Evolutionary conservation across 176 grass and related monocot species (phyloP), one percentile per base, ranked within the genome.

Genomic region (Hyparrhenia diplandra): DNA sequence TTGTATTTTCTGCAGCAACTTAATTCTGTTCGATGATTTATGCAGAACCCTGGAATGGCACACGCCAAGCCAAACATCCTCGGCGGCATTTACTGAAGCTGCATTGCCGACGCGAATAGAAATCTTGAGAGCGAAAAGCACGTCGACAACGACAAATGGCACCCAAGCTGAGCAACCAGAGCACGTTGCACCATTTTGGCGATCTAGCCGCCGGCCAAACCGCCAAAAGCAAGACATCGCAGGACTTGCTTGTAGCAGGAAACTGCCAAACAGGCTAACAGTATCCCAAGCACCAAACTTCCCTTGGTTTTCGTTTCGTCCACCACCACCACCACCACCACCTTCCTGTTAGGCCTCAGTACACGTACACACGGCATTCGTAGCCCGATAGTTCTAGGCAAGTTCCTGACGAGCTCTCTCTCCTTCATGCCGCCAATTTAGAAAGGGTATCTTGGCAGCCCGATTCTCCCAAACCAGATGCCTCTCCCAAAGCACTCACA

Each of bases 301-400:
- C 13, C 43, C 29, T 72, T 71, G 5, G 65, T 11, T 67, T 43
- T 25, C 10, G 55, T 47, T 21, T 72, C 14, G 49, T 4, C 79
- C 45, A 47, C 45, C 31, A 82, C 82, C 64, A 37, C 8, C 29
- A 41, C 71, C 85, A 81, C 49, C 71, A 47, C 42, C 59, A 51
- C 59, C 27, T 46, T 35, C 39, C n/a, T 14, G 42, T 71, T 29
- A 71, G 39, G 70, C n/a, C 77, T 39, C 61, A 49, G 27, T 5
- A 5, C 24, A 31, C 28, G 10, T 57, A 57, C 7, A 10, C 63
- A 39, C 14, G 41, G 27, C 5, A 32, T 24, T 8, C 14, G 2
- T 35, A 78, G 13, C 20, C 10, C 20, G 4, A 10, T 36, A 9
- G 37, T 61, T 60, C 17, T 63, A 40, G 29, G 80, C 58, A 82